phyloP scores from a whole-genome alignment of 768 basidiomycete species.

The Termitomyces sp. region DNA sequence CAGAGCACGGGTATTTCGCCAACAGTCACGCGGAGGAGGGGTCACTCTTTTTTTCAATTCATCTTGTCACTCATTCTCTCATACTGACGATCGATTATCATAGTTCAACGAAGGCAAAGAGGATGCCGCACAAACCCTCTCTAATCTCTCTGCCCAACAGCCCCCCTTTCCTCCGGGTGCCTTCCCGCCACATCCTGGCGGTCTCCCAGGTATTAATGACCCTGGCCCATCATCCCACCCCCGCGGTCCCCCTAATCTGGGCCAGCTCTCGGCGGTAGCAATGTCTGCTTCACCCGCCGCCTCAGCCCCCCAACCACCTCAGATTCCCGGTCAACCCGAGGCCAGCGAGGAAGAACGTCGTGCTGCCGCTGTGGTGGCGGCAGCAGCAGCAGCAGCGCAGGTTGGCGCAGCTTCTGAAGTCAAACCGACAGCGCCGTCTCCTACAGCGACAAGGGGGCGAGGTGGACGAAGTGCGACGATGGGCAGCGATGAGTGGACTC shows the following conservation, averaged over 20 bases:
- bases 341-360: constrained; percentile 23
- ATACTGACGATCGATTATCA: neutral
- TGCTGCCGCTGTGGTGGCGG: constrained; percentile 8
- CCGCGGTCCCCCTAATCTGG: constrained; percentile 61
- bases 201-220: constrained; percentile 53
- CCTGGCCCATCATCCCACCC: constrained; percentile 74
- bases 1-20: constrained; percentile 31
- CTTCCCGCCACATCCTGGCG: constrained; percentile 26
- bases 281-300: constrained; percentile 37
- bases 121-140: constrained; percentile 57
- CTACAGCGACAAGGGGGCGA: constrained; percentile 35
- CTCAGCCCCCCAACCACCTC: constrained; percentile 9
- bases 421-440: constrained; percentile 8
- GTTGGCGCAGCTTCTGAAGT: constrained; percentile 10
- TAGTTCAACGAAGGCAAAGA: constrained; percentile 54
- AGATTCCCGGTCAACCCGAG: constrained; percentile 18
- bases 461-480: constrained; percentile 56
- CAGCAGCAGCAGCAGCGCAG: neutral
- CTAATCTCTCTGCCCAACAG: constrained; percentile 46
- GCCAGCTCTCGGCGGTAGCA: constrained; percentile 52
- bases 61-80: neutral
- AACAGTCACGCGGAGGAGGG: constrained; percentile 34
- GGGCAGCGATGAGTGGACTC: constrained; percentile 76
- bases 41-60: neutral
- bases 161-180: constrained; percentile 26